Evolutionary conservation across 768 basidiomycete species (phyloP).

Genomic region (Atractiella rhizophila): DNA sequence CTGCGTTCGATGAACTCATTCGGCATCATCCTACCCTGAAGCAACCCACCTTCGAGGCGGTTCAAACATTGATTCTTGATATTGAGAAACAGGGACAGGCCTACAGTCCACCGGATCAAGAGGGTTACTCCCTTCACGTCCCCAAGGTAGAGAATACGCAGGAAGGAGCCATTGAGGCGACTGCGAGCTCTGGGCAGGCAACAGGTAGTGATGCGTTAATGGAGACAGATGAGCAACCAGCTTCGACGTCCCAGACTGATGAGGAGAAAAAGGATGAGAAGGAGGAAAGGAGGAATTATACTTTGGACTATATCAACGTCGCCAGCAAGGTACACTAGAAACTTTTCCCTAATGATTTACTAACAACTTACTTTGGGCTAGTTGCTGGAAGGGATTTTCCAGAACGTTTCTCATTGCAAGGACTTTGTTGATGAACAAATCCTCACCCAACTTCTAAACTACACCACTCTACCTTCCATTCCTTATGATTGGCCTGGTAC

Average conservation of each 20-base stretch:
- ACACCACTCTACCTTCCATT: constrained; percentile 59
- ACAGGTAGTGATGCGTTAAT: not conserved
- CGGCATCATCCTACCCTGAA: constrained; percentile 83
- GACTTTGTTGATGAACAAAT: constrained; percentile 66
- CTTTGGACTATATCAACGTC: constrained; percentile 56
- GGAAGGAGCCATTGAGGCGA: not conserved
- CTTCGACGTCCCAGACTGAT: not conserved
- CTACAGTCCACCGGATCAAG: constrained; percentile 8
- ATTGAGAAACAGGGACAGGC: constrained; percentile 46
- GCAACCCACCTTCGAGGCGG: constrained; percentile 45
- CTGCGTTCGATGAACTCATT: constrained; percentile 77
- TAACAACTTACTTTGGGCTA: constrained; percentile 18
- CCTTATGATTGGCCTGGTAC: constrained; percentile 72
- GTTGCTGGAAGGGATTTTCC: constrained; percentile 88
- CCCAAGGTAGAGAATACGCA: not conserved
- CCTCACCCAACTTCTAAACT: constrained; percentile 42
- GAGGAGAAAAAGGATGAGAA: not conserved
- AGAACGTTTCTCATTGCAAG: constrained; percentile 63
- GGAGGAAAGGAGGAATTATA: constrained; percentile 42
- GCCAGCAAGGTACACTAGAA: no score
- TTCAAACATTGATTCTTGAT: constrained; percentile 41
- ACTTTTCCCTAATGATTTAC: not conserved
- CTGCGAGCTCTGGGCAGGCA: not conserved
- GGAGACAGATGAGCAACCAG: not conserved
- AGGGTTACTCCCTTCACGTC: constrained; percentile 9